Percentiles rank a stretch among this genome's conserved stretches.
These are phyloP conservation scores for Brettanomyces bruxellensis DNA, from an alignment of 805 yeast species.

Conservation along the genomic window DNA sequence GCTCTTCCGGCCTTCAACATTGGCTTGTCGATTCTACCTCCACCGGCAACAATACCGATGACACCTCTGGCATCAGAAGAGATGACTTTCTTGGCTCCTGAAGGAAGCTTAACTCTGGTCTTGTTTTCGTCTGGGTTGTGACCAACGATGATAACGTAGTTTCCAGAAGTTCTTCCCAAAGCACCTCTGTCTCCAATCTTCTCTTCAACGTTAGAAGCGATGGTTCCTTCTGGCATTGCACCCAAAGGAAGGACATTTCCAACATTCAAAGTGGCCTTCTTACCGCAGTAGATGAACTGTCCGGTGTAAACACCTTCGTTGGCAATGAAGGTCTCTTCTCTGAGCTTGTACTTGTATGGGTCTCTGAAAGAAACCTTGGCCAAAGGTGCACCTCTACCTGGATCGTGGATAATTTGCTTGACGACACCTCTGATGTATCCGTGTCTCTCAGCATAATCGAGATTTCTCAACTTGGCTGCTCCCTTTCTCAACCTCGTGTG, in stretches of 20 bases:
- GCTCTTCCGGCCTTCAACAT: conserved; percentile 99
- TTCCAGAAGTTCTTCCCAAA: conserved; percentile 98
- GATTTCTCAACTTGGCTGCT: conserved; percentile 99
- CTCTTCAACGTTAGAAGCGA: conserved; percentile 44
- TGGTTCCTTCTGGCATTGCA: conserved; percentile 97
- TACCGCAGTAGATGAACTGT: conserved; percentile 98
- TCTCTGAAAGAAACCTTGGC: conserved; percentile 99
- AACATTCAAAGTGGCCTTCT: conserved; percentile 92
- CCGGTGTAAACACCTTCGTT: conserved; percentile 99
- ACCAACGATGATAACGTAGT: conserved; percentile 97
- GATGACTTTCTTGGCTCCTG: conserved; percentile 96
- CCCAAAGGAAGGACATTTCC: conserved; percentile 98
- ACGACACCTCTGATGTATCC: conserved; percentile 99
- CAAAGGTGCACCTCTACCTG: conserved; percentile 99
- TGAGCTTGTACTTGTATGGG: conserved; percentile 96
- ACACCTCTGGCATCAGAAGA: conserved; percentile 98
- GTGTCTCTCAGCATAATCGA: conserved; percentile 98
- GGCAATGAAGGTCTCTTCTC: conserved; percentile 98
- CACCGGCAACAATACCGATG: conserved; percentile 99
- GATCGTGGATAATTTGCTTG: conserved; percentile 97
- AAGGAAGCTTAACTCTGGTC: conserved; percentile 98
- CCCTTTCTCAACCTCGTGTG: conserved; percentile 99
- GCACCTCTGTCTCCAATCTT: conserved; percentile 92
- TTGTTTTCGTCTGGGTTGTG: conserved; percentile 99
- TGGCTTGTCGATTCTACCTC: conserved; percentile 99